Base-by-base conservation (phyloP, 345 rosid genomes). In the Sapria himalayana region DNA sequence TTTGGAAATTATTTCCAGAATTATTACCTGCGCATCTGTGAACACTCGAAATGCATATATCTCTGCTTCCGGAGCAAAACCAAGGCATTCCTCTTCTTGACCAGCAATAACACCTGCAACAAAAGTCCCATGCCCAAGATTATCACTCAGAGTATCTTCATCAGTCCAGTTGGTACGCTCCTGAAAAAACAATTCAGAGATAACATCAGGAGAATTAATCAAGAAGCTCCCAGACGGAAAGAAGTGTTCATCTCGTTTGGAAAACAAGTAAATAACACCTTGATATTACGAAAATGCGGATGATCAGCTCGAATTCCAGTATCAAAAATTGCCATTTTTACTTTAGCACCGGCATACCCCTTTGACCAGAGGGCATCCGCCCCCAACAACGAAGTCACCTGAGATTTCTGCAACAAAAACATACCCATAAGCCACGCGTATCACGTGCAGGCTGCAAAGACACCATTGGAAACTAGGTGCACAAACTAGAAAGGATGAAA, bases 91-190 rank as follows among this genome's bases (percentile, higher is more conserved):
- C 32, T 76, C 37, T 63, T 78, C 74, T 48, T 55, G 76, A 58
- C 97, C 97, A 59, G 94, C 91, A 60, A 86, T 59, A 46, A 86
- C 93, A 63, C 97, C 97, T 10, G 97, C 97, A 44, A 86, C 97
- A 70, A 86, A 86, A 9, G 97, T 86, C 57, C 97, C 97, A 55
- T 86, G 97, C 19, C 97, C 97, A 58, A 86, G 93, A 55, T 86
- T 86, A 68, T 86, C 97, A 74, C 82, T 86, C 58, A 86, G 64
- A 43, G 97, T 86, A 60, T 79, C 75, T 58, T 86, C 97, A 46
- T 78, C 78, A 10, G 97, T 86, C 97, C 97, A 86, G 56, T 86
- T 86, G 17, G 94, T 81, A 39, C 97, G 97, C 51, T 81, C 97
- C 97, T 86, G 51, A 60, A 51, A 61, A 51, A n/a, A n/a, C n/a